Evolutionary conservation across 345 rosid genomes (phyloP).

Genomic region (Moringa oleifera): DNA sequence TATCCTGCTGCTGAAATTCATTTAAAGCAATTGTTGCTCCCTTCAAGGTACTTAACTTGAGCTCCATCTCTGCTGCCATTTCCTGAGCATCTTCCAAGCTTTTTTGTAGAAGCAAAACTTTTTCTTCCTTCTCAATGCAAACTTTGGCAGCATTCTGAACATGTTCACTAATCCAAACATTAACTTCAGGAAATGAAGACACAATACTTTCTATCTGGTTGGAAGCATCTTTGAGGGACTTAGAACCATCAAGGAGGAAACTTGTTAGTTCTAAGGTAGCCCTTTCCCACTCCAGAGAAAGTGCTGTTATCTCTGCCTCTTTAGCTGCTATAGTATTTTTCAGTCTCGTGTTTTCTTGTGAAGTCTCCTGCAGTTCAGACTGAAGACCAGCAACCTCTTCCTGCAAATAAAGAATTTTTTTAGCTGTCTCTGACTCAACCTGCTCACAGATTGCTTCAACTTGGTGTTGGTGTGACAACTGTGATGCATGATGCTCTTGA

Average conservation of each 20-base stretch:
- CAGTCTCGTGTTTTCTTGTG: constrained; percentile 48
- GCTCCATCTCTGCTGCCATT: constrained; percentile 66
- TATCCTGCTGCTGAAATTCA: constrained; percentile 35
- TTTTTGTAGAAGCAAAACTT: constrained; percentile 59
- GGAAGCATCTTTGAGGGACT: constrained; percentile 79
- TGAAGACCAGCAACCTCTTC: constrained; percentile 66
- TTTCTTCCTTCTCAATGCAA: constrained; percentile 80
- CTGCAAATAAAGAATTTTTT: constrained; percentile 75
- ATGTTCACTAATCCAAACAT: constrained; percentile 51
- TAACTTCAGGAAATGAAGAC: constrained; percentile 63
- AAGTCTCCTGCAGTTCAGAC: constrained; percentile 49
- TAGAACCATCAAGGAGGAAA: constrained; percentile 81
- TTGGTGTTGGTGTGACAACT: constrained; percentile 50
- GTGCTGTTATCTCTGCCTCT: constrained; percentile 49
- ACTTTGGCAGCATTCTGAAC: constrained; percentile 70
- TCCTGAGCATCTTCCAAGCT: constrained; percentile 83
- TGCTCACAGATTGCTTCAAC: constrained; percentile 66
- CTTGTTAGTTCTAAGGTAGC: constrained; percentile 72
- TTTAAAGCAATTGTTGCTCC: constrained; percentile 62
- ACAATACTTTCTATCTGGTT: constrained; percentile 55
- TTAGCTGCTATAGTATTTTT: constrained; percentile 44
- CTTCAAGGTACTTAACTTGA: constrained; percentile 63
- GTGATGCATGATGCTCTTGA: constrained; percentile 50
- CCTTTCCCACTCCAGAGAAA: constrained; percentile 73
- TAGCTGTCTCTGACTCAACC: constrained; percentile 76